Evolutionary conservation across 345 rosid genomes (phyloP).

Genomic region (Rubroshorea leprosula): DNA sequence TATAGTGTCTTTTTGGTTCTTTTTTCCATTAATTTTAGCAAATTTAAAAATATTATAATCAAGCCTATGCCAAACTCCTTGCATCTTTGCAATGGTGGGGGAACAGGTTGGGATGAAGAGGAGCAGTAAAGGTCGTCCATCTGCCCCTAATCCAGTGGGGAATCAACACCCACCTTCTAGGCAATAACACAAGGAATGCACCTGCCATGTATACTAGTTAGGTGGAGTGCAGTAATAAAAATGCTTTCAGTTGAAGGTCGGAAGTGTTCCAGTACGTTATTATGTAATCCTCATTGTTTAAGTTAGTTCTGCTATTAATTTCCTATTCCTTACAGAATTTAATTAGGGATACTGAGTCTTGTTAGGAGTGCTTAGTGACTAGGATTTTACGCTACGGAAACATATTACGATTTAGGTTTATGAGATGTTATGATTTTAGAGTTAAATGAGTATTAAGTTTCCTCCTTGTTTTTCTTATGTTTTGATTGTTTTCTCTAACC

Average conservation of each 20-base stretch:
- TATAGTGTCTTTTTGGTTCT: not conserved
- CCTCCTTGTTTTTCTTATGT: too few relatives aligned
- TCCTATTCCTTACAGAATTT: too few relatives aligned
- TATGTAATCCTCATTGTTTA: too few relatives aligned
- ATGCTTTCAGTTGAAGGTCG: not conserved
- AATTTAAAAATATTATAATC: not conserved
- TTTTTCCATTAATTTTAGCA: not conserved
- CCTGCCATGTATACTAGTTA: constrained; percentile 5
- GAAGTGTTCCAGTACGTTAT: too few relatives aligned
- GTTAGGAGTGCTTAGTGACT: too few relatives aligned
- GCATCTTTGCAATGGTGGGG: constrained; percentile 12
- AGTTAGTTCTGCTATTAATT: too few relatives aligned
- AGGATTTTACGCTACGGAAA: too few relatives aligned
- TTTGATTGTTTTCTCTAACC: too few relatives aligned
- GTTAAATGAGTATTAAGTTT: too few relatives aligned
- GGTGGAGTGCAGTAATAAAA: constrained; percentile 2
- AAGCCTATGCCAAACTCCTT: not conserved
- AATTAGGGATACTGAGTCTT: too few relatives aligned
- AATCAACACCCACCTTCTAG: constrained; percentile 39
- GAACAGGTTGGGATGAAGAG: constrained; percentile 35
- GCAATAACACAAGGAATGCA: constrained; percentile 25
- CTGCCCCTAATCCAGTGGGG: constrained; percentile 45
- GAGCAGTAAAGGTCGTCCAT: constrained; percentile 30
- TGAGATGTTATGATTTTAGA: too few relatives aligned
- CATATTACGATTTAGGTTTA: too few relatives aligned